Evolutionary conservation across 1,284 basidiomycete species (phyloP).

Genomic region (Inonotus hispidus): DNA sequence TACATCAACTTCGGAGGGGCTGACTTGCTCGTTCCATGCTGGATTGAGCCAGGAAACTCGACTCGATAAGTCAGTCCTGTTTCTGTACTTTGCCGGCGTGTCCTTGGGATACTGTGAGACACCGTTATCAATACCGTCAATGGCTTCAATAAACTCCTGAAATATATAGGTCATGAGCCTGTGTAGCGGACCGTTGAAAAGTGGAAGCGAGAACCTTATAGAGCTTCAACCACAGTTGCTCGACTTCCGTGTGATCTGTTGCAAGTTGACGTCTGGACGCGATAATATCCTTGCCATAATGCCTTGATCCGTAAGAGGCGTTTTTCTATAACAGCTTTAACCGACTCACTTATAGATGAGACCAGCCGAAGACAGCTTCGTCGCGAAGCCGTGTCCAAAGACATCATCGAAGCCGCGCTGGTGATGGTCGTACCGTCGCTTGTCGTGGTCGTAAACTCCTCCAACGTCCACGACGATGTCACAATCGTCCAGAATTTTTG

Average conservation of each 20-base stretch:
- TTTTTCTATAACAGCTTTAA: neutral
- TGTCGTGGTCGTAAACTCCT: conserved; percentile 80
- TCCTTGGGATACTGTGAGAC: conserved; percentile 69
- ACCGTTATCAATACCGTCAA: conserved; percentile 97
- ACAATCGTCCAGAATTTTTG: conserved; percentile 72
- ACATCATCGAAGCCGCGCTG: conserved; percentile 90
- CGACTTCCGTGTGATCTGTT: conserved; percentile 56
- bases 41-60: conserved; percentile 83
- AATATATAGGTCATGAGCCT: conserved; percentile 1
- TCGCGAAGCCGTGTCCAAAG: conserved; percentile 81
- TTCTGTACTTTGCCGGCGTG: conserved; percentile 64
- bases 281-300: conserved; percentile 91
- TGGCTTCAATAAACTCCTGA: conserved; percentile 89
- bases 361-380: conserved; percentile 91
- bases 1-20: conserved; percentile 67
- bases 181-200: neutral
- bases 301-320: conserved; percentile 43
- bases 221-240: conserved; percentile 81
- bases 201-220: conserved; percentile 54
- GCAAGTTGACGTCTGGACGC: conserved; percentile 53
- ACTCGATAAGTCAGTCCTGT: conserved; percentile 75
- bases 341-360: conserved; percentile 83
- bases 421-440: conserved; percentile 90
- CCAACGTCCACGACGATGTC: conserved; percentile 99
- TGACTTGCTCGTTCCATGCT: conserved; percentile 79